Percentiles rank a stretch among this genome's conserved stretches.
These are phyloP conservation scores for Chamaecrista fasciculata DNA, from an alignment of 306 rosid species.

Conservation along the genomic window DNA sequence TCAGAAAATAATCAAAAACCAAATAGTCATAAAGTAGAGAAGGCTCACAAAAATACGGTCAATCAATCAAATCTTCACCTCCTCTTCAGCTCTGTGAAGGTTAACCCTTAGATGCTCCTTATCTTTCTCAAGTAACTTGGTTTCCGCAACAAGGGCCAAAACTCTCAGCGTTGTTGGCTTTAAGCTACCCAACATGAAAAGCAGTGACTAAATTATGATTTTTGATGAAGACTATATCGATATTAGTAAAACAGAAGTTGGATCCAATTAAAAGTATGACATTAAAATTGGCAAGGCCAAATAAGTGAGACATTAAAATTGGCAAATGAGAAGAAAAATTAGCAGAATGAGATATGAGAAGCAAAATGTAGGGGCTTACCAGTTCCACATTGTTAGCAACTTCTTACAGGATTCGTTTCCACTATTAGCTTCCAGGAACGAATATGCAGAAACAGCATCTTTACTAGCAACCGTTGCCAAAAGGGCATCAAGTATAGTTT, in stretches of 20 bases:
- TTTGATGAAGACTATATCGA: constrained; percentile 6
- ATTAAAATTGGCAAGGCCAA: constrained; percentile 4
- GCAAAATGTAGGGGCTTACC: constrained; percentile 45
- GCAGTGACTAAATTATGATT: background rate
- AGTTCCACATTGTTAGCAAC: constrained; percentile 66
- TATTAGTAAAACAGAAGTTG: background rate
- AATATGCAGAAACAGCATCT: constrained; percentile 47
- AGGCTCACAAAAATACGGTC: background rate
- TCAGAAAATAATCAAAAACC: constrained; percentile 24
- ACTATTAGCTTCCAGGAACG: constrained; percentile 60
- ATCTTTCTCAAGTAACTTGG: constrained; percentile 67
- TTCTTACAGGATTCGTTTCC: constrained; percentile 54
- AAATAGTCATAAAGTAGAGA: constrained; percentile 19
- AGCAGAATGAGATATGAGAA: background rate
- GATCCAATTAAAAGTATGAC: too few species aligned
- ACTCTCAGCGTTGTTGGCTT: constrained; percentile 61
- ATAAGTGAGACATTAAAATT: too few species aligned
- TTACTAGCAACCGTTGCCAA: constrained; percentile 44
- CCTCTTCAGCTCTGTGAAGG: constrained; percentile 88
- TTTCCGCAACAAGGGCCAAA: constrained; percentile 62
- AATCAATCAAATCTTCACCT: constrained; percentile 50
- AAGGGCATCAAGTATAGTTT: constrained; percentile 61
- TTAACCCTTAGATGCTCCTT: constrained; percentile 74
- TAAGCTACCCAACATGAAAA: constrained; percentile 49
- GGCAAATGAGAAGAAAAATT: background rate